A percentile compares a stretch with the other conserved stretches of the same genome.
Evolutionary conservation across 1,139 yeast species (phyloP).

Genomic region (Pichia sp.): DNA sequence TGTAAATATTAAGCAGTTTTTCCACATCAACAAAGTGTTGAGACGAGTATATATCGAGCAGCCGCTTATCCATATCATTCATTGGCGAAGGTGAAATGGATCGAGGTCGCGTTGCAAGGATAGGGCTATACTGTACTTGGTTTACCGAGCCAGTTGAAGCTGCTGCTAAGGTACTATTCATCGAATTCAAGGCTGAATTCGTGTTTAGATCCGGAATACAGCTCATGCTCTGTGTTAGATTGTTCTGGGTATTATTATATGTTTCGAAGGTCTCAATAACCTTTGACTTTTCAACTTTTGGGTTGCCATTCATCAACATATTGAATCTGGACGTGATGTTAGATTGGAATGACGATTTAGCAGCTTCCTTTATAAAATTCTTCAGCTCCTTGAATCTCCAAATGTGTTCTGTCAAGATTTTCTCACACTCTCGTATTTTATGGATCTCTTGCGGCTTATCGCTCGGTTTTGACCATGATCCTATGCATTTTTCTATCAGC

Average conservation of each 20-base stretch:
- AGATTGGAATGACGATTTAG: no score
- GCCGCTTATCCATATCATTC: neutral
- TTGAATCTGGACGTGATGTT: slow-evolving; percentile 10
- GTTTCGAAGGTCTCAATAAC: slow-evolving; percentile 6
- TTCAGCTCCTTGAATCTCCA: no score
- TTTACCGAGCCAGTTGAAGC: no score
- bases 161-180: no score
- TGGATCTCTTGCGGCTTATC: no score
- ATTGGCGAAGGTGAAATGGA: slow-evolving; percentile 9
- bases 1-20: slow-evolving; percentile 19
- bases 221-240: no score
- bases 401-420: no score
- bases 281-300: slow-evolving; percentile 10
- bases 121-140: no score
- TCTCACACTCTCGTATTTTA: no score
- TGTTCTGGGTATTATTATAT: no score
- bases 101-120: slow-evolving; percentile 6
- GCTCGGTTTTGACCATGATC: no score
- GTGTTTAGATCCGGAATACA: neutral
- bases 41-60: slow-evolving; percentile 4
- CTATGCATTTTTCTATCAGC: slow-evolving; percentile 2
- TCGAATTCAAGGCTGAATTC: slow-evolving; percentile 1
- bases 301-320: slow-evolving; percentile 7
- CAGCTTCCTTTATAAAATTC: no score
- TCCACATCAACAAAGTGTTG: slow-evolving; percentile 12